Base-by-base conservation (phyloP, 768 basidiomycete genomes). In the Serendipita indica region DNA sequence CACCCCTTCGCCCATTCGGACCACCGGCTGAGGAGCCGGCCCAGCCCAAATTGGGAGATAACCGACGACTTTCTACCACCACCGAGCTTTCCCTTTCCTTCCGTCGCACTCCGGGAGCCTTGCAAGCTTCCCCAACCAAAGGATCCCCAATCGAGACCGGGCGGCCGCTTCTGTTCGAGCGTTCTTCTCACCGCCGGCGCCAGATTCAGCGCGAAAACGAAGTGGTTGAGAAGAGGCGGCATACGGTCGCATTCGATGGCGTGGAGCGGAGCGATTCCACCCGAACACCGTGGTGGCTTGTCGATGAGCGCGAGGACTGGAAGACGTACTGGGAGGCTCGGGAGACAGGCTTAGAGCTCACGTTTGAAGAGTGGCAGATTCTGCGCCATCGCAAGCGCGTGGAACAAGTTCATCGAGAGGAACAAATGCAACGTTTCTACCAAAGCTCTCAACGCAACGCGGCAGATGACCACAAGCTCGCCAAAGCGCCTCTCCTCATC, bases 241-340 rank as follows among this genome's bases (percentile, higher is more conserved):
- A 43, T 25, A 18, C 41, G 18, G 41, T 43, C 16, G 41, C 41
- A n/a, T n/a, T 43, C 41, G 1, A 18, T n/a, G 41, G 27, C 7
- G 41, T n/a, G 7, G 7, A 43, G 18, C 41, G 18, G 7, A n/a
- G 7, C 18, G 16, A 7, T 5, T 6, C 41, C 16, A 43, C 27
- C n/a, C 18, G 27, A 18, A n/a, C 18, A n/a, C 49, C 49, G 4
- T 20, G 22, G 49, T 54, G 49, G 49, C 10, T 27, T 16, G 30
- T 54, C 10, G 49, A 54, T 32, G 49, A 54, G 30, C 16, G 30
- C 16, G 49, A 54, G n/a, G 49, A 54, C n/a, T 54, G 49, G 49
- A 30, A 54, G 22, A 22, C 49, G n/a, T 54, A 54, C 32, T 54
- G 49, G 20, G 20, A n/a, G 4, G 49, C 49, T 12, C 20, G 49